A percentile compares a stretch with the other conserved stretches of the same genome.
Conservation (phyloP, 192 early-diverging fungal genomes). For the Coemansia sp. region DNA sequence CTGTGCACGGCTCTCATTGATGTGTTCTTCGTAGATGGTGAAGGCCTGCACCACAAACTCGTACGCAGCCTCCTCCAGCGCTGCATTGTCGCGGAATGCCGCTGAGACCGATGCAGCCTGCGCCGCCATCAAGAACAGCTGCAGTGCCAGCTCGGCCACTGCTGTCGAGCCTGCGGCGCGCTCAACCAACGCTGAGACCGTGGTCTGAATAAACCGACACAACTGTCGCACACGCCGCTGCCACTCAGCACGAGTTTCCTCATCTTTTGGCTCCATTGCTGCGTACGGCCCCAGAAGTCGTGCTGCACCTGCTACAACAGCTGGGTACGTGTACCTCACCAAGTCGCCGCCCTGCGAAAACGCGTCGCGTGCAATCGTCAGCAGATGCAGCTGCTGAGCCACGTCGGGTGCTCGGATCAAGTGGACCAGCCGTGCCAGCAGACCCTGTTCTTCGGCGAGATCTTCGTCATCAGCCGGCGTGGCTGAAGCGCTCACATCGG, state of each 20-base stretch:
- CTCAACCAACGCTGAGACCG: slow-evolving; percentile 71
- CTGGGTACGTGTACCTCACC: slow-evolving; percentile 88
- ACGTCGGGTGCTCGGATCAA: slow-evolving; percentile 69
- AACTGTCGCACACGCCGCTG: slow-evolving; percentile 75
- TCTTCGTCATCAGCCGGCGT: slow-evolving; percentile 67
- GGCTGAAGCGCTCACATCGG: neutral
- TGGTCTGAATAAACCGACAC: slow-evolving; percentile 87
- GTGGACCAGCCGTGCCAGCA: slow-evolving; percentile 79
- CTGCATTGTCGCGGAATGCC: slow-evolving; percentile 61
- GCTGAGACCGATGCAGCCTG: slow-evolving; percentile 68
- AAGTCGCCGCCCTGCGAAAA: slow-evolving; percentile 90
- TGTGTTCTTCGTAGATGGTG: slow-evolving; percentile 94
- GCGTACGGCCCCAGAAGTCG: slow-evolving; percentile 53
- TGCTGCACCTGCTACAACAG: slow-evolving; percentile 62
- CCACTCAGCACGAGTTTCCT: slow-evolving; percentile 38
- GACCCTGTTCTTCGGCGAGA: slow-evolving; percentile 87
- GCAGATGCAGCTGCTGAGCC: slow-evolving; percentile 79
- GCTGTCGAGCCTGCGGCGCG: slow-evolving; percentile 53
- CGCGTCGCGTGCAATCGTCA: slow-evolving; percentile 80
- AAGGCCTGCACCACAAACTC: slow-evolving; percentile 98
- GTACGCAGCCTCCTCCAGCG: slow-evolving; percentile 92
- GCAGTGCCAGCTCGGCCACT: slow-evolving; percentile 61
- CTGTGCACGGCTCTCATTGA: slow-evolving; percentile 90
- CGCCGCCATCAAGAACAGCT: slow-evolving; percentile 84
- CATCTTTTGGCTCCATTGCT: slow-evolving; percentile 28